Conservation (phyloP, 2,329 filamentous ascomycete genomes). For the Paraphoma chrysanthemicola region DNA sequence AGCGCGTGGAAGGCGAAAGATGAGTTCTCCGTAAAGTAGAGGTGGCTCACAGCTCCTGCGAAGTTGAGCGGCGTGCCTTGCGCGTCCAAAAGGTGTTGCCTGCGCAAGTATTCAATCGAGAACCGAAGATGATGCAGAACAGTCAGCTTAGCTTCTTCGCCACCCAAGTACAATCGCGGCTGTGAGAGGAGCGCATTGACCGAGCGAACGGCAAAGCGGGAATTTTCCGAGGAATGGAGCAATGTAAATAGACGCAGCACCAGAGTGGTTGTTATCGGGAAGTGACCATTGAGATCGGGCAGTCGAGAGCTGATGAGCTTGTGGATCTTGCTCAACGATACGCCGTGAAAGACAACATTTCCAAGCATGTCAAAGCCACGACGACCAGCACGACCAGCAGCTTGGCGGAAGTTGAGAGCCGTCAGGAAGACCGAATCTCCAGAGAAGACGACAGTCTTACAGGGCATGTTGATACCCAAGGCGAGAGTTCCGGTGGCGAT, state of each 20-base stretch:
- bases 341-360: slow-evolving; percentile 78
- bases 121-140: slow-evolving; percentile 80
- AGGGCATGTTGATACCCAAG: slow-evolving; percentile 76
- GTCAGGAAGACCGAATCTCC: slow-evolving; percentile 77
- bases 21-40: slow-evolving; percentile 79
- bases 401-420: slow-evolving; percentile 78
- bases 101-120: slow-evolving; percentile 78
- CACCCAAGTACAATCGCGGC: slow-evolving; percentile 73
- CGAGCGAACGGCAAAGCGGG: slow-evolving; percentile 66
- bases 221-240: slow-evolving; percentile 69
- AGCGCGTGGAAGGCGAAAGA: slow-evolving; percentile 80
- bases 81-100: slow-evolving; percentile 69
- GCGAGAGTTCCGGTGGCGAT: slow-evolving; percentile 79
- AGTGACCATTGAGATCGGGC: slow-evolving; percentile 78
- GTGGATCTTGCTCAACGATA: slow-evolving; percentile 66
- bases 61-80: slow-evolving; percentile 74
- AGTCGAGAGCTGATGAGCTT: slow-evolving; percentile 76
- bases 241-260: slow-evolving; percentile 73
- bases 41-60: slow-evolving; percentile 71
- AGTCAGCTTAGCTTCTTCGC: slow-evolving; percentile 70
- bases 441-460: slow-evolving; percentile 79
- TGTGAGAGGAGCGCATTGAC: slow-evolving; percentile 74
- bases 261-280: slow-evolving; percentile 76
- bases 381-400: slow-evolving; percentile 77
- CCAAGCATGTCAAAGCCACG: slow-evolving; percentile 82